Evolutionary conservation across 352 stramenopile genomes (phyloP), one percentile per base, ranked within the genome.

Genomic region (Phytopythium mirpurense): DNA sequence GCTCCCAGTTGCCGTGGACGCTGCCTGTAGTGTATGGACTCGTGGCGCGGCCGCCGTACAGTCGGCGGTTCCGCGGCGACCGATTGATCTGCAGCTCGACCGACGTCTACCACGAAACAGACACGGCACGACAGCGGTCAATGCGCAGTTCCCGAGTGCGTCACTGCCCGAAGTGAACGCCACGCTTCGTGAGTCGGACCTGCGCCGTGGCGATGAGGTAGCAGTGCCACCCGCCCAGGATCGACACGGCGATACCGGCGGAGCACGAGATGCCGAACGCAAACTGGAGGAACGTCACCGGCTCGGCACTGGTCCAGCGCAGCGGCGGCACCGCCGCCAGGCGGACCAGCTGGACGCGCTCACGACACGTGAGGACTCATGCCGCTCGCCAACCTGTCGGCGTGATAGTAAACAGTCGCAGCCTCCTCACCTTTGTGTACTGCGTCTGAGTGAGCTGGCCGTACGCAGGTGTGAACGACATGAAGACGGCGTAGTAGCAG

Each of bases 1-100:
- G 58, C 51, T 91, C 83, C 83, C 83, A 93, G 36, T 93, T 93
- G 38, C 64, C 67, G 42, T 89, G 80, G 2, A 83, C 57, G 27
- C 62, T 88, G 19, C 80, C 80, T 8, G 61, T 71, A 21, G 61
- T 72, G 56, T 91, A 91, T 18, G 83, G 76, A 41, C 78, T 91
- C 19, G 83, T 49, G 10, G 68, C 61, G 60, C 75, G 73, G 34
- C 74, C 74, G 16, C 67, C 68, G 45, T 84, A 65, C 31, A 74
- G 66, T 31, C 72, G 68, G 18, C 72, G 70, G 32, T 74, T 78
- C 35, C 68, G 64, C 14, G 63, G 62, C 18, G 72, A 85, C 2
- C 83, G 74, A 56, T 91, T 93, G 57, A 93, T 88, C 42, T 91
- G 83, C 51, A 83, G 62, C 54, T 93, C 83, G 7, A 93, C 73